Conservation (phyloP, 2,329 filamentous ascomycete genomes). For the Alternaria rosae region DNA sequence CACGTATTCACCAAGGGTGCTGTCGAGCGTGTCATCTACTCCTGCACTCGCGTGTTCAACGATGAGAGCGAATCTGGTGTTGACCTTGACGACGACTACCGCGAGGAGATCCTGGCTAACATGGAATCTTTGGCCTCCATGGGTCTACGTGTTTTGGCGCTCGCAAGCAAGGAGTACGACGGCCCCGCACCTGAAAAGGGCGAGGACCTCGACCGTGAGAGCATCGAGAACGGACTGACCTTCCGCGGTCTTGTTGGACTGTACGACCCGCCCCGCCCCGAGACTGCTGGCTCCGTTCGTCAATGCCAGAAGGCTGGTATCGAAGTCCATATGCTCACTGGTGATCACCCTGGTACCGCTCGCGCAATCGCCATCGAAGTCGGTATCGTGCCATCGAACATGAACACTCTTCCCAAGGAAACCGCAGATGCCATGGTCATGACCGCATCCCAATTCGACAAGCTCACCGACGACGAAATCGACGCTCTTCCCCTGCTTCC, state of each 20-base stretch:
- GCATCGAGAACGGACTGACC: conserved; percentile 71
- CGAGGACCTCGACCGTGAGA: conserved; percentile 59
- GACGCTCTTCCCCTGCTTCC: conserved; percentile 51
- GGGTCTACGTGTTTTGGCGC: conserved; percentile 72
- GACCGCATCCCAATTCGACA: conserved; percentile 52
- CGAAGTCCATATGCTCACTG: conserved; percentile 57
- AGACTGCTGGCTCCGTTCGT: conserved; percentile 67
- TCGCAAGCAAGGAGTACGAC: conserved; percentile 62
- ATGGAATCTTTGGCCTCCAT: conserved; percentile 72
- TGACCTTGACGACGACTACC: conserved; percentile 60
- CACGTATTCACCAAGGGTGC: conserved; percentile 70
- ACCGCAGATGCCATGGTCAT: conserved; percentile 41
- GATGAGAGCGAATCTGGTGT: conserved; percentile 49
- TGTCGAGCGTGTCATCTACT: conserved; percentile 66
- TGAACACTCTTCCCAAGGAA: conserved; percentile 45
- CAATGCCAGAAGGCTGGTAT: conserved; percentile 46
- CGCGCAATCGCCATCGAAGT: conserved; percentile 56
- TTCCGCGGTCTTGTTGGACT: conserved; percentile 83
- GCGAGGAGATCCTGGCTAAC: conserved; percentile 66
- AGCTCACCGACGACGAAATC: conserved; percentile 52
- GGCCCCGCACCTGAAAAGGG: conserved; percentile 48
- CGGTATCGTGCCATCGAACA: conserved; percentile 53
- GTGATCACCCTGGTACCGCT: conserved; percentile 55
- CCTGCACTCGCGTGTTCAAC: conserved; percentile 64
- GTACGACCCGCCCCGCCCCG: conserved; percentile 82